Percentiles rank a stretch among this genome's conserved stretches.
Evolutionary conservation across 257 asterid species (phyloP).

Genomic region (Salvia hispanica): DNA sequence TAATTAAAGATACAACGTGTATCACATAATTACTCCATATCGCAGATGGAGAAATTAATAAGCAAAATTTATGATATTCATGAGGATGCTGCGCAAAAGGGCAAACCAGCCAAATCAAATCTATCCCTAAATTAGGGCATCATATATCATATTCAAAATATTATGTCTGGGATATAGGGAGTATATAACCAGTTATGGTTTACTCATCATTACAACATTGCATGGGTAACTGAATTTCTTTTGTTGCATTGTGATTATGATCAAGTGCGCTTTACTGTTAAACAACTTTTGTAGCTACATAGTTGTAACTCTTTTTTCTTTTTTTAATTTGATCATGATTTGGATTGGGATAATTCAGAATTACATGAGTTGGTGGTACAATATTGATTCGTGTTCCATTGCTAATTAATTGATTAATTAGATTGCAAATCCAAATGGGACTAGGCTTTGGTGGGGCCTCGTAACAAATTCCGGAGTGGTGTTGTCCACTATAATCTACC

Average conservation of each 20-base stretch:
- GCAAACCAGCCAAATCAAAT: slow-evolving; percentile 16
- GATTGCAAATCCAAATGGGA: slow-evolving; percentile 29
- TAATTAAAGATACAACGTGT: too few species aligned
- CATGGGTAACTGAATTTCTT: background rate
- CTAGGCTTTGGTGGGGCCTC: slow-evolving; percentile 20
- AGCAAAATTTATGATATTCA: background rate
- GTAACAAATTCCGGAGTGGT: slow-evolving; percentile 53
- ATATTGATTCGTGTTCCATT: background rate
- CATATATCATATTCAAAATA: slow-evolving; percentile 1
- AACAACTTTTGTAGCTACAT: background rate
- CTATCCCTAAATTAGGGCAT: slow-evolving; percentile 30
- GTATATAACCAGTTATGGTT: slow-evolving; percentile 7
- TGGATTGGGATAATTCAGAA: slow-evolving; percentile 28
- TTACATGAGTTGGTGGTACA: slow-evolving; percentile 8
- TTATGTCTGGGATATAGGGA: slow-evolving; percentile 27
- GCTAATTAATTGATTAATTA: slow-evolving; percentile 12
- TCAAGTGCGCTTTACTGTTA: slow-evolving; percentile 27
- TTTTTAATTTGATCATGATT: background rate
- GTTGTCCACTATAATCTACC: slow-evolving; percentile 37
- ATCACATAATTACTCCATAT: too few species aligned
- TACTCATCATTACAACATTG: slow-evolving; percentile 17
- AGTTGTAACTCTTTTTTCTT: background rate
- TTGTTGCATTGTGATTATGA: slow-evolving; percentile 17
- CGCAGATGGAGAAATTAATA: too few species aligned
- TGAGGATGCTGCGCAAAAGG: slow-evolving; percentile 6